These are phyloP conservation scores for Kondoa malvinella DNA, from an alignment of 768 basidiomycete genomes.

Conservation along the genomic window DNA sequence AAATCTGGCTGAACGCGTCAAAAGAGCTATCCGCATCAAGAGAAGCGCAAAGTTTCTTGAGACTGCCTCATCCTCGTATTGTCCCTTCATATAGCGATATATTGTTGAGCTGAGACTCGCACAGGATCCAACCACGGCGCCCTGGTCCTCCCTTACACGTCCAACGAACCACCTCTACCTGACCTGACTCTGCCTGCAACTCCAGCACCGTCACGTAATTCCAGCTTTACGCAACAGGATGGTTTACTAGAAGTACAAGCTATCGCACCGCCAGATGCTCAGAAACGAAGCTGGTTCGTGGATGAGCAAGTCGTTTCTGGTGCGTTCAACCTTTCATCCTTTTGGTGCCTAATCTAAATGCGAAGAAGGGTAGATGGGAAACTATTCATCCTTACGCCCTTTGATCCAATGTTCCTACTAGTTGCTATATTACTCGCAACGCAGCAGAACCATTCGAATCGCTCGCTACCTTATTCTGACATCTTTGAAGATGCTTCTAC, in stretches of 20 bases:
- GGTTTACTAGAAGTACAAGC: constrained; percentile 18
- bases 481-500: constrained; percentile 13
- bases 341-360: neutral
- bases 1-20: neutral
- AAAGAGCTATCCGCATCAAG: neutral
- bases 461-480: constrained; percentile 16
- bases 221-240: neutral
- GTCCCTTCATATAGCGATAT: constrained; percentile 3
- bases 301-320: constrained; percentile 12
- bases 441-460: neutral
- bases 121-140: neutral
- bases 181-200: constrained; percentile 9
- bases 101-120: neutral
- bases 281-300: constrained; percentile 18
- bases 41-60: constrained; percentile 10
- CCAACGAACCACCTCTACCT: neutral
- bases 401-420: constrained; percentile 17
- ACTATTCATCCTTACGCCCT: constrained; percentile 18
- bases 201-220: neutral
- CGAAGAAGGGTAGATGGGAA: constrained; percentile 9
- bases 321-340: neutral
- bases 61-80: constrained; percentile 17
- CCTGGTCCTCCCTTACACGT: neutral
- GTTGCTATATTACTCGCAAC: constrained; percentile 12
- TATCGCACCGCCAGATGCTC: constrained; percentile 11